phyloP scores from a whole-genome alignment of 129 eudicot genomes.

The Tagetes erecta region DNA sequence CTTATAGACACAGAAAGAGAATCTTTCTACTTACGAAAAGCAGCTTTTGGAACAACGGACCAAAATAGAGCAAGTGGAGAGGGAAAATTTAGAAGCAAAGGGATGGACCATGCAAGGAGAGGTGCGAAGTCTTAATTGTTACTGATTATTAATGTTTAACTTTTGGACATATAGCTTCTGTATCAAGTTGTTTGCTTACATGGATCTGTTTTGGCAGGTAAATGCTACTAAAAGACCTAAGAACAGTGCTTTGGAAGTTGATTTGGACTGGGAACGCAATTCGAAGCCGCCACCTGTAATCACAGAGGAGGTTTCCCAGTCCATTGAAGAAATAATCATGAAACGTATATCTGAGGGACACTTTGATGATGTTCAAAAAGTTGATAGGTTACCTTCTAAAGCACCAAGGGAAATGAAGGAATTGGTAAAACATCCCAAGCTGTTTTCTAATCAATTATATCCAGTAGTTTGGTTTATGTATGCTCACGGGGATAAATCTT shows the following conservation, averaged over 20 bases:
- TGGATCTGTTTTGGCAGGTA: conserved; percentile 48
- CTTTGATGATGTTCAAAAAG: conserved; percentile 84
- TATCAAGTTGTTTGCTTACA: conserved; percentile 17
- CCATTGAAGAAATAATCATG: conserved; percentile 82
- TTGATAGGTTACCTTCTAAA: conserved; percentile 49
- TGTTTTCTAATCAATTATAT: not conserved
- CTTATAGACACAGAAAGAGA: conserved; percentile 41
- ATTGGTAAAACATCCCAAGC: conserved; percentile 48
- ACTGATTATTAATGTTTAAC: not conserved
- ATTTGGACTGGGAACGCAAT: conserved; percentile 91
- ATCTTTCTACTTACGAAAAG: conserved; percentile 82
- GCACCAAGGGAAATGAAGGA: conserved; percentile 80
- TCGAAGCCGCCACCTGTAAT: conserved; percentile 89
- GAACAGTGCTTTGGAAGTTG: conserved; percentile 91
- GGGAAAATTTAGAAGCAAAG: conserved; percentile 69
- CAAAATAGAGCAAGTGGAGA: conserved; percentile 78
- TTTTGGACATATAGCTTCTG: conserved; percentile 7
- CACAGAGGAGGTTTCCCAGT: conserved; percentile 88
- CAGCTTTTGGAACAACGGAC: conserved; percentile 62
- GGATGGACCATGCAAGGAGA: conserved; percentile 96
- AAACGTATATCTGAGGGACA: conserved; percentile 79
- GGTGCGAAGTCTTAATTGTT: conserved; percentile 40
- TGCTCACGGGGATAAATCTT: conserved; percentile 1
- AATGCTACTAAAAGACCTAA: conserved; percentile 88
- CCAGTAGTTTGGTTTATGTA: not conserved